phyloP scores from a whole-genome alignment of 306 rosid genomes.

The Abrus pulchellus region DNA sequence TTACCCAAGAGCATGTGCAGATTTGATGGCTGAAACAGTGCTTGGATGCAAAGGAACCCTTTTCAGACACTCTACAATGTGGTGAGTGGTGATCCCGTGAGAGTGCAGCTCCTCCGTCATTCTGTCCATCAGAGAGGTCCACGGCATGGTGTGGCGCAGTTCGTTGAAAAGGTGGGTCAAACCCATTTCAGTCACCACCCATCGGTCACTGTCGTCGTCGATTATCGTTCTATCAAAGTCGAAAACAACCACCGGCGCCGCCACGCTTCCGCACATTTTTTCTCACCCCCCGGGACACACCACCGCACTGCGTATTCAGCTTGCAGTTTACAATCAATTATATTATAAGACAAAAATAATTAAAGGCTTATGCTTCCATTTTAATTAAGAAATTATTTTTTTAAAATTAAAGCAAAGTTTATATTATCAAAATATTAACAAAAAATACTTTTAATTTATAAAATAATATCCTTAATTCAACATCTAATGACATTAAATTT shows the following conservation, averaged over 20 bases:
- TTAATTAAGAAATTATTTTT: too few species aligned
- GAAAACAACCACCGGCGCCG: constrained; percentile 51
- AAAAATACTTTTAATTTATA: too few species aligned
- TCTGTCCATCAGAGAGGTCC: constrained; percentile 86
- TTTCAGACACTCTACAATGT: constrained; percentile 68
- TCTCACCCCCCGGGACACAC: too few species aligned
- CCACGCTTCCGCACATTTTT: constrained; percentile 24
- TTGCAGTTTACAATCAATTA: too few species aligned
- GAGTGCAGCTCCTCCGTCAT: constrained; percentile 79
- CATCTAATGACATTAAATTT: too few species aligned
- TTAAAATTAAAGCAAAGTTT: too few species aligned
- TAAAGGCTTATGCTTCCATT: too few species aligned
- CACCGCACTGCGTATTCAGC: too few species aligned
- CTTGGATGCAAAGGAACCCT: constrained; percentile 61
- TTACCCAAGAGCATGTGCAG: constrained; percentile 72
- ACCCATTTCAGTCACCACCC: constrained; percentile 74
- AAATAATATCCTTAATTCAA: too few species aligned
- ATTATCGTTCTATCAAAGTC: constrained; percentile 86
- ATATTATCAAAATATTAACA: too few species aligned
- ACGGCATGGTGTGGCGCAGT: constrained; percentile 67
- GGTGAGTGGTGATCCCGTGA: constrained; percentile 55
- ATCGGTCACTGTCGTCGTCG: constrained; percentile 82
- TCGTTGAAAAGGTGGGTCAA: constrained; percentile 63
- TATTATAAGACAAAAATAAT: too few species aligned
- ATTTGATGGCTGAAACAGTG: constrained; percentile 69